phyloP scores from a whole-genome alignment of 1,284 basidiomycete genomes.

The Ceratobasidium sp. region DNA sequence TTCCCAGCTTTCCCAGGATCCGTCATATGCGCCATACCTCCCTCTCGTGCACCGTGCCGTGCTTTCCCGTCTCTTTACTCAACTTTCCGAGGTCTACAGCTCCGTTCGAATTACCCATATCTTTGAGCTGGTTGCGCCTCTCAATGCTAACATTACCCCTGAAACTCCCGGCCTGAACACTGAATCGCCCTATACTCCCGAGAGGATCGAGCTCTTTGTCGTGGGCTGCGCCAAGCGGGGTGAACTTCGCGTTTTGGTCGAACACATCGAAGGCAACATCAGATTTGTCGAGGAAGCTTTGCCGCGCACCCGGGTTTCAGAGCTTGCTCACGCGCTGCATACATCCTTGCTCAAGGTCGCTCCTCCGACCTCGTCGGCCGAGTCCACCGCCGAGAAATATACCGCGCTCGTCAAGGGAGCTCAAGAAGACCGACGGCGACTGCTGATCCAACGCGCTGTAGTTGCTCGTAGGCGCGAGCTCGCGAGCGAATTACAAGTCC shows the following conservation, averaged over 20 bases:
- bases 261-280: conserved; percentile 88
- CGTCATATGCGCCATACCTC: conserved; percentile 78
- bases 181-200: conserved; percentile 60
- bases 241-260: conserved; percentile 87
- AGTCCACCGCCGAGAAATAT: conserved; percentile 61
- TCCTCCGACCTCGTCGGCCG: conserved; percentile 53
- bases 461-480: conserved; percentile 89
- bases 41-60: conserved; percentile 91
- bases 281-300: conserved; percentile 84
- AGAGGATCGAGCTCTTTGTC: conserved; percentile 88
- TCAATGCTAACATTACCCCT: conserved; percentile 51
- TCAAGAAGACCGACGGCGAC: conserved; percentile 75
- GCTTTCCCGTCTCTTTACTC: conserved; percentile 90
- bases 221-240: conserved; percentile 91
- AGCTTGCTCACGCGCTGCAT: conserved; percentile 76
- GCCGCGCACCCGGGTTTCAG: conserved; percentile 76
- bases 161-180: conserved; percentile 45
- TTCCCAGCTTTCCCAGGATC: conserved; percentile 60
- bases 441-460: conserved; percentile 79
- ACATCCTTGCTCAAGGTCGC: conserved; percentile 64
- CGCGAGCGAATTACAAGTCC: conserved; percentile 81
- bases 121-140: conserved; percentile 76
- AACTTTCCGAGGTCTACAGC: conserved; percentile 94
- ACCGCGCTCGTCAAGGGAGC: conserved; percentile 63
- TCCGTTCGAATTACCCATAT: conserved; percentile 83